phyloP scores from a whole-genome alignment of 768 basidiomycete genomes.

The Suillus decipiens region DNA sequence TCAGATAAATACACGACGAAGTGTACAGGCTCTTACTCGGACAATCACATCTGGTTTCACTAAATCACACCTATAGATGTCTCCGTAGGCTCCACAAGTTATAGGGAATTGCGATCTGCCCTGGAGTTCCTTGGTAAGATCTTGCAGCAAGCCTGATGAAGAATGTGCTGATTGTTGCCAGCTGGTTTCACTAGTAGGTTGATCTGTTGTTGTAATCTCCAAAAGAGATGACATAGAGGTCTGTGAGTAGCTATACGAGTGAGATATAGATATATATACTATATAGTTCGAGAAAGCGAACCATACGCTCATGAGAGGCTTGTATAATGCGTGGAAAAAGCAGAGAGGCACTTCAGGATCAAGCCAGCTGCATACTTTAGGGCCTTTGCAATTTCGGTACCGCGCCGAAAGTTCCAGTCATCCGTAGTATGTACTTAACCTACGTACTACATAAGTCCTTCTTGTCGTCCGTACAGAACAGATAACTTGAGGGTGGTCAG shows the following conservation, averaged over 20 bases:
- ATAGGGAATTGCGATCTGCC: not conserved
- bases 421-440: not conserved
- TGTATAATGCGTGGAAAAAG: not conserved
- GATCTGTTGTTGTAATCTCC: not conserved
- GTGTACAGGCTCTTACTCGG: not conserved
- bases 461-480: too few species aligned
- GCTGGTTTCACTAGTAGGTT: too few species aligned
- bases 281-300: not conserved
- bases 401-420: not conserved
- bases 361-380: not conserved
- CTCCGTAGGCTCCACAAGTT: conserved; percentile 2
- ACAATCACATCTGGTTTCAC: not conserved
- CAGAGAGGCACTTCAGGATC: not conserved
- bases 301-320: not conserved
- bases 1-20: not conserved
- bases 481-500: too few species aligned
- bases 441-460: not conserved
- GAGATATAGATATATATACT: not conserved
- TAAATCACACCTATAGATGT: conserved; percentile 9
- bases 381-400: not conserved
- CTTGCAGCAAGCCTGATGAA: not conserved
- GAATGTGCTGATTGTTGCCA: not conserved
- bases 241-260: not conserved
- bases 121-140: not conserved
- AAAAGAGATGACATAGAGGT: not conserved